Evolutionary conservation across 2,329 filamentous ascomycete species (phyloP), one percentile per base, ranked within the genome.

Genomic region (Ustilaginoidea virens): DNA sequence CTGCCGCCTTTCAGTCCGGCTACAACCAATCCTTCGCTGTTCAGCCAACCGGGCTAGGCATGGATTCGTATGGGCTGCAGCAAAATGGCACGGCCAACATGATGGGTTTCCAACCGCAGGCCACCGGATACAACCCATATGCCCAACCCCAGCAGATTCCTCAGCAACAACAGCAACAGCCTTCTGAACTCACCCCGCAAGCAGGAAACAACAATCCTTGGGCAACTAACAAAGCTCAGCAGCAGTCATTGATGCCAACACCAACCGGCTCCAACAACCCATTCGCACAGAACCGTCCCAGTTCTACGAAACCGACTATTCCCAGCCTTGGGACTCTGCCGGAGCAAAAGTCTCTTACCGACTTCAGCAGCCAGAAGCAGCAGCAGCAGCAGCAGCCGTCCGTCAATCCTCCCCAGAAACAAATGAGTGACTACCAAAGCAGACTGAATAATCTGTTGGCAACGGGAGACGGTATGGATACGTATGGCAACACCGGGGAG

Each of bases 251-350:
- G 37, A 76, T 80, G 48, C 80, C 85, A 4, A 79, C 83, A 48
- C 78, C 81, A 4, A 98, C 90, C 3, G 90, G 90, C 27, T 96
- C 90, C 11, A 98, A 98, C 62, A 98, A 98, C 49, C 90, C 90
- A 3, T 98, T 98, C 47, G 87, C 90, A 9, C 68, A 76, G n/a
- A 73, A 79, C 58, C 75, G 62, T 46, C 71, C 59, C 47, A 74
- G 59, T 48, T 65, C 51, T 8, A 47, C 51, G 6, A 46, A 60
- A 37, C 69, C 60, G 35, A 66, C 66, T 25, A 71, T 80, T 34
- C 75, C 82, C 9, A 74, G 76, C 3, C 66, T 96, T 28, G 72
- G 73, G 41, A 73, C 76, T 4, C 62, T 94, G 11, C 76, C 77
- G 17, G 86, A 94, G 53, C 83, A 93, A 48, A 81, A 86, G 59